Conservation (phyloP, 192 early-diverging fungal species). For the Backusella morwellensis region DNA sequence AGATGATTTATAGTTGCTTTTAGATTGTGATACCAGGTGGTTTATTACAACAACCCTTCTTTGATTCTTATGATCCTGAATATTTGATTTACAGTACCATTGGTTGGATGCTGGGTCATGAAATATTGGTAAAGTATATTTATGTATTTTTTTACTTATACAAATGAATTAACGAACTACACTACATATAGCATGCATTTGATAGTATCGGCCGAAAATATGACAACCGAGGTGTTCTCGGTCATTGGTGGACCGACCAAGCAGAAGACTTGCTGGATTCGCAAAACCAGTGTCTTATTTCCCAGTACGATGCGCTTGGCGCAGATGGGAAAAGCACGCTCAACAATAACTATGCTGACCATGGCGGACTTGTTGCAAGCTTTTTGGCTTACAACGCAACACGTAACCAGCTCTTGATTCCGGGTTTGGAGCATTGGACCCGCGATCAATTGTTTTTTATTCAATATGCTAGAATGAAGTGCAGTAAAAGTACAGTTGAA, state of each 20-base stretch:
- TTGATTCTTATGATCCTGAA: slow-evolving; percentile 48
- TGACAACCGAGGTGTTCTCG: slow-evolving; percentile 50
- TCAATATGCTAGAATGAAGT: slow-evolving; percentile 63
- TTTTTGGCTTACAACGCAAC: slow-evolving; percentile 25
- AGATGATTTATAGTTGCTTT: not conserved
- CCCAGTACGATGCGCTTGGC: slow-evolving; percentile 57
- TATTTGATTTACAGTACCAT: slow-evolving; percentile 66
- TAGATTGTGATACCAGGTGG: slow-evolving; percentile 40
- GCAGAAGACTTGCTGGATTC: slow-evolving; percentile 40
- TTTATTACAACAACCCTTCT: slow-evolving; percentile 66
- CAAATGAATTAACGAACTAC: not conserved
- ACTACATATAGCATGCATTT: slow-evolving; percentile 57
- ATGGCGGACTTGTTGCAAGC: slow-evolving; percentile 50
- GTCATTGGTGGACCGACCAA: slow-evolving; percentile 42
- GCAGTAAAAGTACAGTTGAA: slow-evolving; percentile 45
- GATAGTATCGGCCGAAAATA: slow-evolving; percentile 57
- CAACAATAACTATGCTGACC: slow-evolving; percentile 65
- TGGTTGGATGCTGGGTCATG: slow-evolving; percentile 72
- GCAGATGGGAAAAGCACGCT: slow-evolving; percentile 54
- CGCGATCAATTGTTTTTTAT: slow-evolving; percentile 63
- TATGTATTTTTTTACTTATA: not conserved
- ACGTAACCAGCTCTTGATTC: slow-evolving; percentile 27
- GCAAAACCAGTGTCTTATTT: slow-evolving; percentile 59
- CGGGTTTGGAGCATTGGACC: slow-evolving; percentile 46
- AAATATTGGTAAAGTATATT: slow-evolving; percentile 47